Evolutionary conservation across 371 early-diverging fungal species (phyloP).

Genomic region (Mucor indicus): DNA sequence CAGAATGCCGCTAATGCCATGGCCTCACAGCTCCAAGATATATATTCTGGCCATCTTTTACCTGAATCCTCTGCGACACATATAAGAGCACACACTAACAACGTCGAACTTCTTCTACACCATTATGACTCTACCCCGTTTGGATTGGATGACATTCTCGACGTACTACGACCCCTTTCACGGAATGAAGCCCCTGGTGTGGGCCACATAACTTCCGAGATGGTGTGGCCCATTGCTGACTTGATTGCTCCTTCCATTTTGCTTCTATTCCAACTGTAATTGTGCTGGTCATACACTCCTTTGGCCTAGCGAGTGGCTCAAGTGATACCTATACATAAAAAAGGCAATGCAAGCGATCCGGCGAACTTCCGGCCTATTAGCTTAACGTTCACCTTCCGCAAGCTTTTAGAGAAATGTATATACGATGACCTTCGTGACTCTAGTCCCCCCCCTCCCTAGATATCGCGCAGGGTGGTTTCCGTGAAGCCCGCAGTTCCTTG

Average conservation of each 20-base stretch:
- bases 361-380: constrained; percentile 14
- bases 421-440: not conserved
- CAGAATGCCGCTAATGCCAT: constrained; percentile 1
- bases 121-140: too few relatives aligned
- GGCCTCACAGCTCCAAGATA: not conserved
- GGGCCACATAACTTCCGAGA: constrained; percentile 19
- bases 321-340: constrained; percentile 23
- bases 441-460: constrained; percentile 1
- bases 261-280: not conserved
- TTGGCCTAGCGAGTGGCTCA: too few relatives aligned
- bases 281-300: too few relatives aligned
- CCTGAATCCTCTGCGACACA: not conserved
- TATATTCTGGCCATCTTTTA: not conserved
- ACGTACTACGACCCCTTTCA: not conserved
- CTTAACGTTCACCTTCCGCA: constrained; percentile 9
- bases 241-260: not conserved
- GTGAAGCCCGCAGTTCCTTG: not conserved
- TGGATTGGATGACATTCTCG: not conserved
- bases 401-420: constrained; percentile 8
- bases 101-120: not conserved
- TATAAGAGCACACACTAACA: not conserved
- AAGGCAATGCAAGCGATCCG: constrained; percentile 3
- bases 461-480: constrained; percentile 5
- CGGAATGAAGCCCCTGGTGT: constrained; percentile 18
- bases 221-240: constrained; percentile 12